Percentiles rank a stretch among this genome's conserved stretches.
Evolutionary conservation across 345 rosid species (phyloP).

Genomic region (Bruguiera parviflora): DNA sequence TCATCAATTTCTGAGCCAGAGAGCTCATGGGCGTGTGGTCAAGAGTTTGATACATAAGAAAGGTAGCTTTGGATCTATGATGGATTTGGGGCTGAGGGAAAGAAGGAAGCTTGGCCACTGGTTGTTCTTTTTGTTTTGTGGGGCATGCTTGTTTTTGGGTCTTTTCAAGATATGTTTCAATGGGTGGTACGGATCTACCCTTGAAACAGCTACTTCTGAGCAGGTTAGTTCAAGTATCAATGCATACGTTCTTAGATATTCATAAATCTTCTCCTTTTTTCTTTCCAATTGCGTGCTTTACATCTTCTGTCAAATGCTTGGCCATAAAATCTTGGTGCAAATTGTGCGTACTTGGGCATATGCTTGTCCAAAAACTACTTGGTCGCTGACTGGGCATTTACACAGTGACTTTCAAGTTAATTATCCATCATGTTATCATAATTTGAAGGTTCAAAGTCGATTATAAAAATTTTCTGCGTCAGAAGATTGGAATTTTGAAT

Average conservation of each 20-base stretch:
- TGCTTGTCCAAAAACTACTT: not conserved
- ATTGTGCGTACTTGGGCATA: no score
- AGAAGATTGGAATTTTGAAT: no score
- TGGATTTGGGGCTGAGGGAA: conserved; percentile 61
- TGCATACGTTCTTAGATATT: not conserved
- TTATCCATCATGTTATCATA: no score
- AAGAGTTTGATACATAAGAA: conserved; percentile 43
- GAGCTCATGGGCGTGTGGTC: conserved; percentile 33
- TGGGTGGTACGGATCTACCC: conserved; percentile 88
- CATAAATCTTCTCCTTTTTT: not conserved
- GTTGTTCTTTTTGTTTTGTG: conserved; percentile 79
- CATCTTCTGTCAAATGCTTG: no score
- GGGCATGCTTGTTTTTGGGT: conserved; percentile 76
- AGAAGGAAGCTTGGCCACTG: conserved; percentile 74
- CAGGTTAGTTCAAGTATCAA: conserved; percentile 34
- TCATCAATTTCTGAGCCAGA: conserved; percentile 38
- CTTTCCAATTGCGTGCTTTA: not conserved
- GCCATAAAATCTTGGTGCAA: no score
- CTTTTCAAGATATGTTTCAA: conserved; percentile 76
- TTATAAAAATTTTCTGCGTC: no score
- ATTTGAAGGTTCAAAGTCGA: no score
- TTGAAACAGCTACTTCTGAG: conserved; percentile 47
- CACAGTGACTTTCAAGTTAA: no score
- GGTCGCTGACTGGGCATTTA: not conserved
- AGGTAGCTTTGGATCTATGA: conserved; percentile 42